Evolutionary conservation across 164 flowering plant genomes (phyloP).

Genomic region (Brasenia schreberi): DNA sequence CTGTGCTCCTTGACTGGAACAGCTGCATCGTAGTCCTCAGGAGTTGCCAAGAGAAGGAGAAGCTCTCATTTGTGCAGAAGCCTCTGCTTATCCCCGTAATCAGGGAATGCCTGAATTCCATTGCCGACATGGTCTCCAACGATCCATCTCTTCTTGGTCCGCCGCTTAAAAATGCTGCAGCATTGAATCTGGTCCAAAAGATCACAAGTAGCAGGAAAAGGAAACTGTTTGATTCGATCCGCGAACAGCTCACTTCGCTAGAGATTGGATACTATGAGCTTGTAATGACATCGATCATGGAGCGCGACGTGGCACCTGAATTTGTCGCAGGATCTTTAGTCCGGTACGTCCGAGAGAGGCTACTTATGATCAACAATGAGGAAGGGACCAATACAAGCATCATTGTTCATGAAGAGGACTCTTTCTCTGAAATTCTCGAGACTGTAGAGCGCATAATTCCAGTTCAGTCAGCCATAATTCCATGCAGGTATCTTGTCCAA

Average conservation of each 20-base stretch:
- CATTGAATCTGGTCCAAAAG: neutral
- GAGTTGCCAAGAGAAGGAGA: neutral
- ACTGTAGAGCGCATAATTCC: conserved; percentile 59
- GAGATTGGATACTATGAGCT: conserved; percentile 35
- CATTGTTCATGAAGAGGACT: neutral
- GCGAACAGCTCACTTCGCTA: conserved; percentile 39
- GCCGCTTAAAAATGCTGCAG: conserved; percentile 18
- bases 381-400: neutral
- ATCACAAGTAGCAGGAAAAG: conserved; percentile 28
- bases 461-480: conserved; percentile 23
- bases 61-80: neutral
- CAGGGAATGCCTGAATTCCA: conserved; percentile 32
- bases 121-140: conserved; percentile 25
- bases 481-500: conserved; percentile 39
- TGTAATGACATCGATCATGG: conserved; percentile 25
- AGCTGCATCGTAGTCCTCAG: conserved; percentile 15
- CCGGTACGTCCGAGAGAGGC: conserved; percentile 32
- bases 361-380: neutral
- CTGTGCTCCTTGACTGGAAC: conserved; percentile 49
- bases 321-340: conserved; percentile 36
- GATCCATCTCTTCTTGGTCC: conserved; percentile 51
- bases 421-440: conserved; percentile 41
- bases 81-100: conserved; percentile 30
- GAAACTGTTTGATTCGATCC: conserved; percentile 22
- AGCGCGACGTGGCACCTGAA: conserved; percentile 19